These are phyloP conservation scores for Fusarium pseudograminearum DNA, from an alignment of 2,329 filamentous ascomycete genomes.

Conservation along the genomic window DNA sequence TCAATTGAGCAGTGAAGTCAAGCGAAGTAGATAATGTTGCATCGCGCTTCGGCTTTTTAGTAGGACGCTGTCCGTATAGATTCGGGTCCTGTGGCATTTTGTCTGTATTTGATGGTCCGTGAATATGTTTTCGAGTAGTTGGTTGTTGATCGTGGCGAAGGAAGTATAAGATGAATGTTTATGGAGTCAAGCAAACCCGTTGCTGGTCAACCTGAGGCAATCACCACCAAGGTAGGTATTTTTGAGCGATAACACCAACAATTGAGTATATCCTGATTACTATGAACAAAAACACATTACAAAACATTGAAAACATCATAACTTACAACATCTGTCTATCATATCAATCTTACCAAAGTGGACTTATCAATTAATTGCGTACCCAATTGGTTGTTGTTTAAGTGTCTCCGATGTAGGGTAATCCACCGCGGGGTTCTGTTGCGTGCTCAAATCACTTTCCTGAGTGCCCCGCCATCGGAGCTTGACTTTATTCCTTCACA, in stretches of 20 bases:
- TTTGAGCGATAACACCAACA: not conserved
- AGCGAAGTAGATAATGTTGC: constrained; percentile 79
- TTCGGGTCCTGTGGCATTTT: constrained; percentile 73
- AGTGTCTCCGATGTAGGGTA: constrained; percentile 42
- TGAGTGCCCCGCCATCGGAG: constrained; percentile 54
- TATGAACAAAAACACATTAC: not conserved
- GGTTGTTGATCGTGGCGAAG: not conserved
- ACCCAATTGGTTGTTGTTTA: constrained; percentile 30
- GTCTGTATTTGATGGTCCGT: not conserved
- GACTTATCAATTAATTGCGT: constrained; percentile 22
- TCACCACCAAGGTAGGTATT: constrained; percentile 16
- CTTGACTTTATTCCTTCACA: constrained; percentile 47
- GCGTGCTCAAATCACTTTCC: constrained; percentile 37
- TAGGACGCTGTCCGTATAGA: constrained; percentile 81
- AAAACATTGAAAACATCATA: not conserved
- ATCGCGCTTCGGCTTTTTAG: constrained; percentile 77
- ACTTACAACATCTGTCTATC: not conserved
- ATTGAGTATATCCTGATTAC: not conserved
- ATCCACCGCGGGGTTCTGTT: constrained; percentile 46
- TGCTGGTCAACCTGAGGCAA: constrained; percentile 44
- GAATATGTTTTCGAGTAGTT: not conserved
- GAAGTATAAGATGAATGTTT: not conserved
- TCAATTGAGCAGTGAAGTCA: constrained; percentile 89
- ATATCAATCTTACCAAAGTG: constrained; percentile 13
- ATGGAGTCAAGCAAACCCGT: not conserved